Base-by-base conservation (phyloP, 164 flowering plant genomes). In the Vitis rupestris region DNA sequence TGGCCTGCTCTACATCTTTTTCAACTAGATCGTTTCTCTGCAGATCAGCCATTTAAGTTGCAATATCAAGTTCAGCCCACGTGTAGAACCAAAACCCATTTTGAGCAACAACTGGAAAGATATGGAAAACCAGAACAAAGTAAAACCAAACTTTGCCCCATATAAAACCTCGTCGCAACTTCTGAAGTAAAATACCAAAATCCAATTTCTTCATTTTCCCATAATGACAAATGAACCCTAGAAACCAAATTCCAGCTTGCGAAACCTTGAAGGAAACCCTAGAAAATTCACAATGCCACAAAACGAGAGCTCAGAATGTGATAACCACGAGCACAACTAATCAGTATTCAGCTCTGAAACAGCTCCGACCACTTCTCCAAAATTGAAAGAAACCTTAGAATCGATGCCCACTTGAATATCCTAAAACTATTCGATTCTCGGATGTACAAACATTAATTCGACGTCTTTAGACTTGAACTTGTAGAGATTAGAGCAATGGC, bases 21-120 rank as follows among this genome's bases (percentile, higher is more conserved):
- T 88, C 93, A 27, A 76, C 83, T 9, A 79, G 69, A 81, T 81
- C 76, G 74, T 66, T 66, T 84, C 82, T 86, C 76, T 81, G 83
- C 48, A 76, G 23, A 81, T 86, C 95, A 78, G 87, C 97, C 97
- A 92, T 92, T 86, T 84, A 87, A 74, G 78, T 82, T 70, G 74
- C 78, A 75, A 81, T 68, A 67, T 72, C 77, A 78, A 64, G 70
- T 53, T 76, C 60, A 66, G 56, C 64, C 77, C 66, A 65, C 29
- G 27, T 27, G 60, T 64, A 69, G 74, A 82, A 71, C 29, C 71
- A 76, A 78, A 71, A 71, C 79, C 88, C 89, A 84, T 87, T 19
- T 82, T 74, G 86, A 79, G 79, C 44, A 79, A 58, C 67, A 76
- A 65, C 71, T 60, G 57, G 61, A 71, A 59, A 65, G 17, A 50